Evolutionary conservation across 1,284 basidiomycete species (phyloP).

Genomic region (Vanrija humicola): DNA sequence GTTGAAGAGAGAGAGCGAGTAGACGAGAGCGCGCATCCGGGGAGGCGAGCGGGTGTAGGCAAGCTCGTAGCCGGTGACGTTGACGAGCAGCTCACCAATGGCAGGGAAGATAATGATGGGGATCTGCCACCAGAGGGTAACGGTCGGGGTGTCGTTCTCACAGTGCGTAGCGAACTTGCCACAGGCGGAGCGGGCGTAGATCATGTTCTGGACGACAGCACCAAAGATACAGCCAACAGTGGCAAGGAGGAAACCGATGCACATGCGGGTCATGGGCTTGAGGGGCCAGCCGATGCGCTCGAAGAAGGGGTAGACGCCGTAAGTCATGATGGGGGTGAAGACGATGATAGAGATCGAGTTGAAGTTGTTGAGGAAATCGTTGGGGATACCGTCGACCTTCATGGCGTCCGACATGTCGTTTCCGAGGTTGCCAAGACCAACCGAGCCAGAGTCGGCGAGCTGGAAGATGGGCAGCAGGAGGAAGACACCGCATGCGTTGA

Average conservation of each 20-base stretch:
- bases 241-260: constrained; percentile 41
- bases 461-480: constrained; percentile 51
- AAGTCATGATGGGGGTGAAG: constrained; percentile 50
- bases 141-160: constrained; percentile 8
- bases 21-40: constrained; percentile 49
- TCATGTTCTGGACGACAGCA: constrained; percentile 51
- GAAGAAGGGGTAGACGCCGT: constrained; percentile 50
- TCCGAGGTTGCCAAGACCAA: constrained; percentile 47
- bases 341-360: constrained; percentile 52
- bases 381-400: constrained; percentile 50
- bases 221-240: constrained; percentile 48
- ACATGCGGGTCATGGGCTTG: constrained; percentile 36
- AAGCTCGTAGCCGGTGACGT: constrained; percentile 53
- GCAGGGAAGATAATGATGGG: constrained; percentile 51
- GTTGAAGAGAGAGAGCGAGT: constrained; percentile 49
- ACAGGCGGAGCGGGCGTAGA: constrained; percentile 51
- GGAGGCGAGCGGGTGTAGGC: constrained; percentile 51
- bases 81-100: constrained; percentile 52
- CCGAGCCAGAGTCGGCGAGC: constrained; percentile 39
- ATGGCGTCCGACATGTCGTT: constrained; percentile 49
- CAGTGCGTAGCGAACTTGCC: constrained; percentile 48
- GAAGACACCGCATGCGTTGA: constrained; percentile 52
- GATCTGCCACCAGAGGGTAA: constrained; percentile 49
- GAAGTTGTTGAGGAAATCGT: constrained; percentile 52
- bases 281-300: constrained; percentile 41